Evolutionary conservation across 2,329 filamentous ascomycete genomes (phyloP).

Genomic region (Xylariomycetidae sp.): DNA sequence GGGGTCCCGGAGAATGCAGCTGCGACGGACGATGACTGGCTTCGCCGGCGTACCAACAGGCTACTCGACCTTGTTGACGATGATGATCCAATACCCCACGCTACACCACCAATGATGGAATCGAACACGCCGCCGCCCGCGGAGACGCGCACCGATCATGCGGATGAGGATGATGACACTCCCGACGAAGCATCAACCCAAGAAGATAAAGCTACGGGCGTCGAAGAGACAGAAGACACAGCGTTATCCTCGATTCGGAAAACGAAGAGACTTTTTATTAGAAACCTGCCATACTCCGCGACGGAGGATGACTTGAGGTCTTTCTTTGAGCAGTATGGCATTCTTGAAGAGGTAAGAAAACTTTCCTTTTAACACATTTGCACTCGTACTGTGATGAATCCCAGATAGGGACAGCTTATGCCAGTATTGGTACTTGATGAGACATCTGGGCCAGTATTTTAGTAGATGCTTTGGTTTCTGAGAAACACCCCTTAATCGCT

Average conservation of each 20-base stretch:
- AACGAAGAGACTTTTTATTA: conserved; percentile 77
- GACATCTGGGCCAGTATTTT: conserved; percentile 93
- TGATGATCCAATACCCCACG: conserved; percentile 42
- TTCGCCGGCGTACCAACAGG: conserved; percentile 82
- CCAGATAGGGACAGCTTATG: conserved; percentile 99
- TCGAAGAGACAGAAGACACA: conserved; percentile 34
- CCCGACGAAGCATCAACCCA: no score
- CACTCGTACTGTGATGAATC: conserved; percentile 76
- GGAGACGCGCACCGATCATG: no score
- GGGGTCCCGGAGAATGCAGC: no score
- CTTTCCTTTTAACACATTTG: conserved; percentile 13
- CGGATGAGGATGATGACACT: conserved; percentile 14
- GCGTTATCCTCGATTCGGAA: conserved; percentile 59
- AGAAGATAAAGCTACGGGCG: conserved; percentile 16
- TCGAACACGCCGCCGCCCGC: background rate
- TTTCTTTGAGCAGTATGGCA: conserved; percentile 68
- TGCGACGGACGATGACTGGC: conserved; percentile 82
- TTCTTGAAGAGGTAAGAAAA: conserved; percentile 78
- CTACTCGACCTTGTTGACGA: conserved; percentile 80
- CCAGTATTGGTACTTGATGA: conserved; percentile 84
- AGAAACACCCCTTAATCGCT: conserved; percentile 40
- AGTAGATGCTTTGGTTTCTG: conserved; percentile 99
- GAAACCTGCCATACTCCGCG: conserved; percentile 80
- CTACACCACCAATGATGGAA: conserved; percentile 13
- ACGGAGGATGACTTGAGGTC: conserved; percentile 72